phyloP scores from a whole-genome alignment of 1,139 yeast genomes.

The Lodderomyces pseudojiufengensis region DNA sequence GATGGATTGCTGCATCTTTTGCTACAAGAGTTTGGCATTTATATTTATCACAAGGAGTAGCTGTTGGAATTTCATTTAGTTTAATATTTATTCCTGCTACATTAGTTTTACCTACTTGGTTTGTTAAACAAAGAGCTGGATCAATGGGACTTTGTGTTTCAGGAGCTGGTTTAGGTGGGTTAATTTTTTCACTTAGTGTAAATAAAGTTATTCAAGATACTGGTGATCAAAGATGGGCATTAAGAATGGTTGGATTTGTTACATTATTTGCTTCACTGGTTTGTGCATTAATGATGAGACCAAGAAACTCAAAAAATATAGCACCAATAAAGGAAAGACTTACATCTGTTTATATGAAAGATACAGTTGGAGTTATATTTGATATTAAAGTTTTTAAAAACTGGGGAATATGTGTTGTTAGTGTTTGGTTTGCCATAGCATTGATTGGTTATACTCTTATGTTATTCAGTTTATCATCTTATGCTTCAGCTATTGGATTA shows the following conservation, averaged over 20 bases:
- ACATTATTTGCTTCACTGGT: slow-evolving; percentile 38
- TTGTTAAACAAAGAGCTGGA: slow-evolving; percentile 50
- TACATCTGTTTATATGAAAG: slow-evolving; percentile 17
- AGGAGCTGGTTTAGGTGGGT: slow-evolving; percentile 69
- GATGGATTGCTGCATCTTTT: slow-evolving; percentile 62
- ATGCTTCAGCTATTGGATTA: slow-evolving; percentile 58
- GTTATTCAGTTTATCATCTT: slow-evolving; percentile 59
- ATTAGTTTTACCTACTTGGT: slow-evolving; percentile 61
- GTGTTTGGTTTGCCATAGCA: slow-evolving; percentile 55
- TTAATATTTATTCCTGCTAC: slow-evolving; percentile 59
- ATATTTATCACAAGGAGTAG: slow-evolving; percentile 65
- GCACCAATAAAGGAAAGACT: slow-evolving; percentile 24
- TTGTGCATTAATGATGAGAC: slow-evolving; percentile 37
- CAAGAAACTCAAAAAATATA: slow-evolving; percentile 29
- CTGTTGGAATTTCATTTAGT: slow-evolving; percentile 60
- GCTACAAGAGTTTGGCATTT: slow-evolving; percentile 60
- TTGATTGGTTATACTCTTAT: slow-evolving; percentile 57
- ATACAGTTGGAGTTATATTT: slow-evolving; percentile 22
- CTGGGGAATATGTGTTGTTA: slow-evolving; percentile 39
- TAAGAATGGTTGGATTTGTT: slow-evolving; percentile 55
- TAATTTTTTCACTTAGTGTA: slow-evolving; percentile 48
- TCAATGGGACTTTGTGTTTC: slow-evolving; percentile 59
- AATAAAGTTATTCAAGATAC: slow-evolving; percentile 45
- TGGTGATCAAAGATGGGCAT: slow-evolving; percentile 64
- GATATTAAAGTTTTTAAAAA: slow-evolving; percentile 30